phyloP scores from a whole-genome alignment of 2,329 filamentous ascomycete genomes.

The Juglanconis juglandina region DNA sequence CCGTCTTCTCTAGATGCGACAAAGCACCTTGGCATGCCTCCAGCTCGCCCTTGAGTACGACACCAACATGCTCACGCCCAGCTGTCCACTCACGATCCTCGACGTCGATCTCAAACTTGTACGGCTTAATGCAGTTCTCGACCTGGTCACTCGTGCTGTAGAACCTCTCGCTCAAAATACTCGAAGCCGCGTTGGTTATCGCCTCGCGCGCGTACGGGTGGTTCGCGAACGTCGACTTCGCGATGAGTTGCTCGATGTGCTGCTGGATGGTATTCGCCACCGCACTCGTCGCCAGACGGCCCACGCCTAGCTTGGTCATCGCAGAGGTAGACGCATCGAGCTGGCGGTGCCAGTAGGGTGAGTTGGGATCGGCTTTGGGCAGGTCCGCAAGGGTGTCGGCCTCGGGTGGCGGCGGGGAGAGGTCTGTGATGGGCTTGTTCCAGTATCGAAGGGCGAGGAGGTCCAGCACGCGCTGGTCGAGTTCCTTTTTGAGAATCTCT shows the following conservation, averaged over 20 bases:
- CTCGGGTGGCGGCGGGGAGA: constrained; percentile 64
- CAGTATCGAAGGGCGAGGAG: constrained; percentile 91
- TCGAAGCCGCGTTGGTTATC: constrained; percentile 87
- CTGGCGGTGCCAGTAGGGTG: constrained; percentile 88
- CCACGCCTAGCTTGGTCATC: constrained; percentile 90
- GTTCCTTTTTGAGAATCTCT: constrained; percentile 82
- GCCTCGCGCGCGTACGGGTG: constrained; percentile 90
- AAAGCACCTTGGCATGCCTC: constrained; percentile 77
- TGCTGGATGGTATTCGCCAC: constrained; percentile 84
- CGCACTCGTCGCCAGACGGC: constrained; percentile 85
- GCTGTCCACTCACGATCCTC: constrained; percentile 85
- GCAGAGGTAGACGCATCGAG: constrained; percentile 88
- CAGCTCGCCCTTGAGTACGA: constrained; percentile 82
- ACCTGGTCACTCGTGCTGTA: constrained; percentile 98
- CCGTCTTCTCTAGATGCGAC: constrained; percentile 68
- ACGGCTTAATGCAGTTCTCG: constrained; percentile 98
- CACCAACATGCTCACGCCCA: constrained; percentile 77
- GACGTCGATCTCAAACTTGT: constrained; percentile 96
- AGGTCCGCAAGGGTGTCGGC: constrained; percentile 72
- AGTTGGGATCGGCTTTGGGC: constrained; percentile 79
- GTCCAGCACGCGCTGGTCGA: constrained; percentile 93
- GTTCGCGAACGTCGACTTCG: constrained; percentile 76
- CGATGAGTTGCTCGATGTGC: constrained; percentile 75
- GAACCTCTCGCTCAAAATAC: constrained; percentile 88
- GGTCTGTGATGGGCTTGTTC: constrained; percentile 90